Conservation (phyloP, 805 yeast genomes). For the Torulaspora delbrueckii region DNA sequence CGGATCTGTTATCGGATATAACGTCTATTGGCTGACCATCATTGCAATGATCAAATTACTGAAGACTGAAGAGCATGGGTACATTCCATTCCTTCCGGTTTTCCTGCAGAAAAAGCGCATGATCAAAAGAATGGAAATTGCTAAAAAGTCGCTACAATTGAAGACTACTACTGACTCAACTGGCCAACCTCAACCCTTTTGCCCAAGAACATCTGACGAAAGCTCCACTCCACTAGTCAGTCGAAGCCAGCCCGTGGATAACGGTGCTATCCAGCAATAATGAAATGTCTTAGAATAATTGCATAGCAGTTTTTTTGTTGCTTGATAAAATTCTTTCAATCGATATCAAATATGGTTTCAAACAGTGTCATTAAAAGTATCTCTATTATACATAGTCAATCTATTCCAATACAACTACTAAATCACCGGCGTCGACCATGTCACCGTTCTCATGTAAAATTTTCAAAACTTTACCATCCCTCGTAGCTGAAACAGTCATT, state of each 20-base stretch:
- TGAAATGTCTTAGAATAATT: not conserved
- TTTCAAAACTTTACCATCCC: constrained; percentile 65
- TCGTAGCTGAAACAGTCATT: constrained; percentile 77
- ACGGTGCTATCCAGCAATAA: constrained; percentile 6
- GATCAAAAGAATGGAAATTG: constrained; percentile 34
- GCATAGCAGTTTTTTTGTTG: not conserved
- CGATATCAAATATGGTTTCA: no score
- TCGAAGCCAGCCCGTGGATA: not conserved
- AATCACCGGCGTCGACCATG: constrained; percentile 94
- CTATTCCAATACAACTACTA: constrained; percentile 61
- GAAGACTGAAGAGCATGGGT: constrained; percentile 54
- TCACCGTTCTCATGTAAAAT: constrained; percentile 82
- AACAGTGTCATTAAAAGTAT: not conserved
- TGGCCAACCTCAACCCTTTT: not conserved
- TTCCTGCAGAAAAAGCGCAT: constrained; percentile 55
- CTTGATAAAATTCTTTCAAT: not conserved
- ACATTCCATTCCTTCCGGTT: constrained; percentile 57
- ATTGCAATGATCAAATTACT: constrained; percentile 44
- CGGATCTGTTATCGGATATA: constrained; percentile 74
- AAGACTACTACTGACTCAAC: constrained; percentile 4
- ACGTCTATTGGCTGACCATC: constrained; percentile 58
- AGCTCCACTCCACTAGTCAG: constrained; percentile 22
- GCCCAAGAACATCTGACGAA: constrained; percentile 24
- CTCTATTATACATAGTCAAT: not conserved
- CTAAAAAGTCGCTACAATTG: constrained; percentile 28